These are phyloP conservation scores for Hypoxylon sp. DNA, from an alignment of 2,329 filamentous ascomycete species.

Conservation along the genomic window DNA sequence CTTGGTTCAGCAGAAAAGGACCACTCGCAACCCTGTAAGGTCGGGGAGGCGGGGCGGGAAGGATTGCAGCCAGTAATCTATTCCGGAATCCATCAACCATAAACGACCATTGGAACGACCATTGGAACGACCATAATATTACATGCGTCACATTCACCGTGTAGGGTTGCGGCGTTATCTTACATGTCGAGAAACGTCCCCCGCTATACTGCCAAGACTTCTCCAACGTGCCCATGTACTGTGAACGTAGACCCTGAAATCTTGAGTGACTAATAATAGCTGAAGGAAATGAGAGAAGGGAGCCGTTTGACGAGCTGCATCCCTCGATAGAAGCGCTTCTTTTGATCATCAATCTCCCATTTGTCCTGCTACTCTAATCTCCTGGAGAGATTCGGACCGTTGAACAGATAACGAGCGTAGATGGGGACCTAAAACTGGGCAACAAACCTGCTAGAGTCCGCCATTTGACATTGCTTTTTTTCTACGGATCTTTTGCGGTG, in stretches of 20 bases:
- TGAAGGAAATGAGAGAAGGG: not conserved
- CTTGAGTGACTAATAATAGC: constrained; percentile 10
- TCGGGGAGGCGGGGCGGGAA: constrained; percentile 4
- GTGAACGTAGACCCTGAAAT: constrained; percentile 3
- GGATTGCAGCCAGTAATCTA: constrained; percentile 12
- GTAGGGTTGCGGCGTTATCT: constrained; percentile 15
- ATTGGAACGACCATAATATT: constrained; percentile 4
- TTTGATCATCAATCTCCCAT: not conserved
- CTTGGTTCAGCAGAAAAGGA: not conserved
- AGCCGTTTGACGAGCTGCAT: not conserved
- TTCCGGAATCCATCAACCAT: not conserved
- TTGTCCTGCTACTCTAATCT: not conserved
- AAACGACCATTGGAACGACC: not conserved
- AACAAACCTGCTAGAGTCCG: not conserved
- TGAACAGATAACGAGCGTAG: constrained; percentile 1
- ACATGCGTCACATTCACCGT: constrained; percentile 11
- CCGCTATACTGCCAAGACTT: constrained; percentile 1
- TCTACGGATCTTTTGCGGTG: not conserved
- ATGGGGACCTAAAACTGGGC: constrained; percentile 9
- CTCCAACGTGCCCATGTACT: constrained; percentile 15
- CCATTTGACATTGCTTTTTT: not conserved
- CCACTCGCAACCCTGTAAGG: constrained; percentile 3
- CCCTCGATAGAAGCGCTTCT: not conserved
- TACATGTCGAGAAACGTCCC: constrained; percentile 9
- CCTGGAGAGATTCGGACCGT: not conserved